Evolutionary conservation across 371 early-diverging fungal species (phyloP).

Genomic region (Apophysomyces elegans): DNA sequence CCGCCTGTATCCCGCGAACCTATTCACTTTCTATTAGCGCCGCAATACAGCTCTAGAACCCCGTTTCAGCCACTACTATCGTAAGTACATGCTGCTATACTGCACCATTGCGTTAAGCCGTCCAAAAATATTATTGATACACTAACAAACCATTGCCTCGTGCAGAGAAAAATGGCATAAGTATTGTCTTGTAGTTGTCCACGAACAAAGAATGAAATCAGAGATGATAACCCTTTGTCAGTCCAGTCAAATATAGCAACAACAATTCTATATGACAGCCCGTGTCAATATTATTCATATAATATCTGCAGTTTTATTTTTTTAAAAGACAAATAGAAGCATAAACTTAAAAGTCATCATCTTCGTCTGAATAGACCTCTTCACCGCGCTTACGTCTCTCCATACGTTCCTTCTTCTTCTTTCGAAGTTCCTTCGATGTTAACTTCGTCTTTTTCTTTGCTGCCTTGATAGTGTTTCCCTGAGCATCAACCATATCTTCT

Average conservation of each 20-base stretch:
- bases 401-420: slow-evolving; percentile 55
- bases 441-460: slow-evolving; percentile 46
- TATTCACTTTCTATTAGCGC: no score
- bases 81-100: no score
- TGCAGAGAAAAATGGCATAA: no score
- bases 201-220: neutral
- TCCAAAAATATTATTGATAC: no score
- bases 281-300: neutral
- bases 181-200: neutral
- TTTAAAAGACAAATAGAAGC: neutral
- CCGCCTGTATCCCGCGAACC: neutral
- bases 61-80: no score
- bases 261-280: neutral
- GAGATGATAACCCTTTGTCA: neutral
- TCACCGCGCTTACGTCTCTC: slow-evolving; percentile 54
- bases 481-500: slow-evolving; percentile 46
- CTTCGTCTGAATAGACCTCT: slow-evolving; percentile 29
- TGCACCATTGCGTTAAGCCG: no score
- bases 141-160: no score
- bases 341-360: slow-evolving; percentile 3
- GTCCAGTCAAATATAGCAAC: no score
- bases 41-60: no score
- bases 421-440: slow-evolving; percentile 48
- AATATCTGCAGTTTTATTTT: neutral
- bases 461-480: slow-evolving; percentile 48